Conservation (phyloP, 75 land plant genomes). For the Selaginella moellendorffii region DNA sequence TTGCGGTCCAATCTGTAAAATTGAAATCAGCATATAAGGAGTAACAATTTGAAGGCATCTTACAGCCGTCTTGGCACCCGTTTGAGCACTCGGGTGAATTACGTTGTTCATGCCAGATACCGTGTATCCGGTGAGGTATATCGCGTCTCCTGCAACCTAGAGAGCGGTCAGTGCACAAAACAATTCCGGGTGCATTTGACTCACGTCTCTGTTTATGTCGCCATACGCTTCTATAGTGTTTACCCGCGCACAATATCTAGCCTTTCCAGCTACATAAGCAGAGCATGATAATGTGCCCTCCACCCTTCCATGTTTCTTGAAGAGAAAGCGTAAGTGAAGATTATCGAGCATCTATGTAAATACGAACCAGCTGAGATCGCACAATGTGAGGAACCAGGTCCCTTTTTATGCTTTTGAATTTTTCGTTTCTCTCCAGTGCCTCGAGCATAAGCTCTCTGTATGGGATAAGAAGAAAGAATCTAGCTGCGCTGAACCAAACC, state of each 20-base stretch:
- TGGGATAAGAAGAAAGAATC: not conserved
- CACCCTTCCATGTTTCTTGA: not conserved
- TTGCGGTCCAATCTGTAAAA: constrained; percentile 66
- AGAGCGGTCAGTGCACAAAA: not conserved
- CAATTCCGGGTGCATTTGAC: not conserved
- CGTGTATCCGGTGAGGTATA: constrained; percentile 71
- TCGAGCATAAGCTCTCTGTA: constrained; percentile 55
- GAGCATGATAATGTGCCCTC: constrained; percentile 43
- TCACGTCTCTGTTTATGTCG: constrained; percentile 67
- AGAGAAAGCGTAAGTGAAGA: not conserved
- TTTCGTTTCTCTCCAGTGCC: constrained; percentile 48
- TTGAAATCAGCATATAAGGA: not conserved
- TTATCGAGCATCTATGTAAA: not conserved
- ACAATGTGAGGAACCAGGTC: constrained; percentile 93
- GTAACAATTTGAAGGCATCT: constrained; percentile 4
- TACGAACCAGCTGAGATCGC: constrained; percentile 62
- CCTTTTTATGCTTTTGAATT: constrained; percentile 62
- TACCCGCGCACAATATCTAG: constrained; percentile 68
- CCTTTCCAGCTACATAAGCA: constrained; percentile 65
- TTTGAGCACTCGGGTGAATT: constrained; percentile 58
- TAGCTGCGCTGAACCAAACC: constrained; percentile 25
- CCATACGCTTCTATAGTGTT: constrained; percentile 83
- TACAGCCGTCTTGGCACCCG: constrained; percentile 84
- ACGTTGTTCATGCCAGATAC: constrained; percentile 77
- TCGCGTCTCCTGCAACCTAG: constrained; percentile 85